Base-by-base conservation (phyloP, 805 yeast genomes). In the Blastobotrys parvus region DNA sequence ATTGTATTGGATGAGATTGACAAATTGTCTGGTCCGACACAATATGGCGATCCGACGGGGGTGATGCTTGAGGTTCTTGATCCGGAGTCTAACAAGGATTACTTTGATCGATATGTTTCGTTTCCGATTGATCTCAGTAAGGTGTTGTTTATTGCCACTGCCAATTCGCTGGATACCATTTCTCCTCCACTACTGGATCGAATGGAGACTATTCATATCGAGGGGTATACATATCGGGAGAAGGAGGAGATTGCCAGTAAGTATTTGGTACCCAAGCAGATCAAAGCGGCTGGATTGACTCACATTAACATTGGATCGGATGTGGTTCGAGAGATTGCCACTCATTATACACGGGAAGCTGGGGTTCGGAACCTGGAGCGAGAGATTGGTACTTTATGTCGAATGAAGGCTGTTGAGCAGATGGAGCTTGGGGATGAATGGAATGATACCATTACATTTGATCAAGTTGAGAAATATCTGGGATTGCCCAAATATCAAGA, bases 41-140 rank as follows among this genome's bases (percentile, higher is more conserved):
- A 73, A 32, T 79, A 80, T 53, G 95, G 96, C 7, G 95, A 87
- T 55, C 95, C 95, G 1, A 81, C 88, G 15, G 94, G 94, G 29
- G 95, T 95, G 0, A 68, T 87, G 53, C 69, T 87, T 46, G 96
- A 87, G 60, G 89, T 87, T 1, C 69, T 87, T 47, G 96, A 87
- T 56, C 95, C 96, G 0, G 95, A 87, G 59, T 95, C 87, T 58
- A 87, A 87, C 61, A 62, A 67, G 29, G 68, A 75, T 25, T 87
- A 86, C 62, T 75, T 74, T 31, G 96, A 87, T 62, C 94, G 85
- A 59, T 87, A 83, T 59, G 62, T 87, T 42, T 92, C 92, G 3
- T 82, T 87, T 63, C 94, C 95, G 0, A 70, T 87, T 17, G 95
- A 87, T 57, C 64, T 87, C 50, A 82, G 94, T 3, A 84, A 83